A percentile compares a stretch with the other conserved stretches of the same genome.
These are phyloP conservation scores for Myxozyma melibiosi DNA, from an alignment of 805 yeast genomes.

Conservation along the genomic window DNA sequence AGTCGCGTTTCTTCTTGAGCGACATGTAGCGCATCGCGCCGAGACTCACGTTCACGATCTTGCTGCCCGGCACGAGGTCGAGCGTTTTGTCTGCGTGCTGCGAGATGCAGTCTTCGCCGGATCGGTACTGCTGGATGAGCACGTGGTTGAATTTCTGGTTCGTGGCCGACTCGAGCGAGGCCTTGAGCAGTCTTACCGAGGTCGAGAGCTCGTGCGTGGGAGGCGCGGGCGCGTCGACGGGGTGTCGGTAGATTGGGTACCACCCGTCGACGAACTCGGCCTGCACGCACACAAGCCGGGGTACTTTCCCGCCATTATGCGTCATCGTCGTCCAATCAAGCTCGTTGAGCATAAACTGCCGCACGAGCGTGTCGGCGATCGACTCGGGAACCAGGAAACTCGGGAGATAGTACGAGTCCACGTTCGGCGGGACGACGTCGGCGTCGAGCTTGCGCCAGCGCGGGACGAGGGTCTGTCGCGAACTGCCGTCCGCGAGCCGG, in stretches of 20 bases:
- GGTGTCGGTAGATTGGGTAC: constrained; percentile 32
- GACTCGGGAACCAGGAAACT: constrained; percentile 11
- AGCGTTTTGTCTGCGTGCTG: constrained; percentile 35
- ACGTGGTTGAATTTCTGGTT: constrained; percentile 28
- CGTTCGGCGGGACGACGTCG: neutral
- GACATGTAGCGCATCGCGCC: constrained; percentile 30
- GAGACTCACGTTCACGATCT: constrained; percentile 28
- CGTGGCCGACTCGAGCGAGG: constrained; percentile 7
- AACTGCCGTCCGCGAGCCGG: neutral
- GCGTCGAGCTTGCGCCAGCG: constrained; percentile 6
- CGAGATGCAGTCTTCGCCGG: constrained; percentile 29
- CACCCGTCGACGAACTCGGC: constrained; percentile 23
- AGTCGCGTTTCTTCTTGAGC: constrained; percentile 13
- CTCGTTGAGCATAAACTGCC: constrained; percentile 12
- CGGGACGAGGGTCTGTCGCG: neutral
- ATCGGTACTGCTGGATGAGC: constrained; percentile 31
- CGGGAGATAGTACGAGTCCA: constrained; percentile 17
- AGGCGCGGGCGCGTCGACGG: constrained; percentile 25
- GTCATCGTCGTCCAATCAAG: constrained; percentile 23
- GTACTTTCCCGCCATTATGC: constrained; percentile 32
- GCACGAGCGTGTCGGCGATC: constrained; percentile 14
- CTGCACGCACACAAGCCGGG: constrained; percentile 33
- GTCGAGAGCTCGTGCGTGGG: constrained; percentile 8
- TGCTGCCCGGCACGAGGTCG: constrained; percentile 33
- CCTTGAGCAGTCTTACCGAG: neutral